Percentiles rank a stretch among this genome's conserved stretches.
phyloP scores from a whole-genome alignment of 1,284 basidiomycete genomes.

The Violaceomyces palustris region DNA sequence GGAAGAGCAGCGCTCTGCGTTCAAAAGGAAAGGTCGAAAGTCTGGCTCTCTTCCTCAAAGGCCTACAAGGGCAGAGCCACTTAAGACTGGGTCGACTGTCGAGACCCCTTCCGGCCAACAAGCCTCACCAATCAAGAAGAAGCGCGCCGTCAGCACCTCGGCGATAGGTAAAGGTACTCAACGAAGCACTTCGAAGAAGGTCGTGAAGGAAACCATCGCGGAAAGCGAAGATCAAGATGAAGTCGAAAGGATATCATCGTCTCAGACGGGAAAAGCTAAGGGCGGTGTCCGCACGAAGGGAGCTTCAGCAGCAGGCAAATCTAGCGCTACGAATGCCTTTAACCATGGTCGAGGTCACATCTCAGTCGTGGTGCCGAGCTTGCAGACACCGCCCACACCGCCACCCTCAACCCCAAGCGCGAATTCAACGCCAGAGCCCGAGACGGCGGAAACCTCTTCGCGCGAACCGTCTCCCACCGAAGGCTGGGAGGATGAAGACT shows the following conservation, averaged over 20 bases:
- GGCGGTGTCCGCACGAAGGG: neutral
- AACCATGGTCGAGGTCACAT: no score
- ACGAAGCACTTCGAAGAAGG: neutral
- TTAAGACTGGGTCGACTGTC: no score
- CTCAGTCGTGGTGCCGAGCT: neutral
- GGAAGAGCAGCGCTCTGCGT: slow-evolving; percentile 19
- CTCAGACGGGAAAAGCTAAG: neutral
- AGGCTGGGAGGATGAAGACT: no score
- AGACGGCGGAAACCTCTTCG: neutral
- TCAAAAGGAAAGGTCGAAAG: slow-evolving; percentile 20
- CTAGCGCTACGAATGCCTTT: no score
- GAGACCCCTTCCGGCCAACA: no score
- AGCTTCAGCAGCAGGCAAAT: no score
- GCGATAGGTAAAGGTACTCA: no score
- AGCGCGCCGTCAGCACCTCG: slow-evolving; percentile 3
- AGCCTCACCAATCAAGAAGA: no score
- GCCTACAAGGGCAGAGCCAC: no score
- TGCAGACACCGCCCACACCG: neutral
- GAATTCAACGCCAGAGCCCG: neutral
- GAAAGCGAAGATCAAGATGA: neutral
- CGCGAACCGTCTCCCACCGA: no score
- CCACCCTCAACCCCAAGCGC: neutral
- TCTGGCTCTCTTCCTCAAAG: no score
- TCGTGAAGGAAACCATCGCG: neutral
- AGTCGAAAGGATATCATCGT: neutral